Percentiles rank a stretch among this genome's conserved stretches.
Conservation (phyloP, 1,139 yeast species). For the Groenewaldozyma sp. region DNA sequence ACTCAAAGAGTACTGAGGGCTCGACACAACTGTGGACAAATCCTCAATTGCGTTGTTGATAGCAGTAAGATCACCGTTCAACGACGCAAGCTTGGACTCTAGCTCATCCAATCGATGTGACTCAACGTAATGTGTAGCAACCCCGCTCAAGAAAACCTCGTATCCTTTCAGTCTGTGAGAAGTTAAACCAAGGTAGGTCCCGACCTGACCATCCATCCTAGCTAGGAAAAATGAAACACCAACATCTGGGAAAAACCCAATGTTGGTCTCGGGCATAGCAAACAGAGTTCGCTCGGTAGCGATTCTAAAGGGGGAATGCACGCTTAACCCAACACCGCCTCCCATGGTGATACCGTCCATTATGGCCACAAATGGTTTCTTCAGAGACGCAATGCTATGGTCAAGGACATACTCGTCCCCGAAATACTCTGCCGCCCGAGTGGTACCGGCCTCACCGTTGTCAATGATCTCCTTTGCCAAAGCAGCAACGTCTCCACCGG, state of each 20-base stretch:
- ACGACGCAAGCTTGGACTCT: conserved; percentile 52
- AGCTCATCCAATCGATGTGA: conserved; percentile 53
- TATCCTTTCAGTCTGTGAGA: conserved; percentile 69
- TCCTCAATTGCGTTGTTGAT: conserved; percentile 62
- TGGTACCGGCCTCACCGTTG: conserved; percentile 30
- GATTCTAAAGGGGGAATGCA: conserved; percentile 89
- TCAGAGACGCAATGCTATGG: conserved; percentile 66
- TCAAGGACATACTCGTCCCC: conserved; percentile 74
- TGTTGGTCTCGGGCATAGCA: conserved; percentile 98
- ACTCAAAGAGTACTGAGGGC: conserved; percentile 40
- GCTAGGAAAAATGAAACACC: conserved; percentile 89
- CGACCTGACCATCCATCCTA: conserved; percentile 70
- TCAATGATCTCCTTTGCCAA: conserved; percentile 45
- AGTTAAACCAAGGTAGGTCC: conserved; percentile 79
- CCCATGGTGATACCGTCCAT: conserved; percentile 97
- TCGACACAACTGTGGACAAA: conserved; percentile 31
- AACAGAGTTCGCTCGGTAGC: conserved; percentile 84
- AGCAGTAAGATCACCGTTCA: conserved; percentile 24
- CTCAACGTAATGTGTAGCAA: conserved; percentile 85
- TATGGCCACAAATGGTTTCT: conserved; percentile 75
- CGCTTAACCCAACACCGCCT: conserved; percentile 90
- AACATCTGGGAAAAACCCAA: conserved; percentile 95
- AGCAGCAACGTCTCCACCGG: conserved; percentile 92
- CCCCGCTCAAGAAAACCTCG: conserved; percentile 74
- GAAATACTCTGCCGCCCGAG: conserved; percentile 54